Conservation (phyloP, 371 early-diverging fungal species). For the Rhizopus arrhizus region DNA sequence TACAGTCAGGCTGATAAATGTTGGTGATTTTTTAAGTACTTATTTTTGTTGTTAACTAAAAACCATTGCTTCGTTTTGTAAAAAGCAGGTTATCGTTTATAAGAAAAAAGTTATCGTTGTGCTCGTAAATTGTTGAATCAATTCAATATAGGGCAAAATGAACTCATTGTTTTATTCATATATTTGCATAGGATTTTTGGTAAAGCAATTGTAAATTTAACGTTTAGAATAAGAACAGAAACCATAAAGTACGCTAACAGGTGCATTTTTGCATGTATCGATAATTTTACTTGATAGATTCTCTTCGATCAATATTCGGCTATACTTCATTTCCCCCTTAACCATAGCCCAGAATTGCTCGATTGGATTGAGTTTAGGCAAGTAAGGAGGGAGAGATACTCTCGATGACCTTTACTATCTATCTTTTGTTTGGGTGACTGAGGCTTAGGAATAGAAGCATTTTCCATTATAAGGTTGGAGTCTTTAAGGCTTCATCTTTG, state of each 20-base stretch:
- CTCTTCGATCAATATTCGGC: conserved; percentile 19
- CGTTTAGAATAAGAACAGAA: conserved; percentile 14
- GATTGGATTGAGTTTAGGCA: conserved; percentile 15
- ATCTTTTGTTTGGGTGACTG: conserved; percentile 6
- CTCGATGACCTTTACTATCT: conserved; percentile 13
- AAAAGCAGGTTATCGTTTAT: too few relatives aligned
- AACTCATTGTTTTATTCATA: neutral
- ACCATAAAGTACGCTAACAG: conserved; percentile 19
- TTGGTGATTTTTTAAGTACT: too few relatives aligned
- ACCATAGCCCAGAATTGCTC: conserved; percentile 16
- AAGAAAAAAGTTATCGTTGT: too few relatives aligned
- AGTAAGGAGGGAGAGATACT: conserved; percentile 14
- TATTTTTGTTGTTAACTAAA: too few relatives aligned
- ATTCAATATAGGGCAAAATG: too few relatives aligned
- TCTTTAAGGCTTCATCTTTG: conserved; percentile 13
- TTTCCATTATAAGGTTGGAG: conserved; percentile 11
- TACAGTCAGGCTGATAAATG: too few relatives aligned
- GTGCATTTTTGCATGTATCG: conserved; percentile 18
- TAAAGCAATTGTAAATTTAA: conserved; percentile 17
- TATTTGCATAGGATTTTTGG: conserved; percentile 12
- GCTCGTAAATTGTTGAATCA: too few relatives aligned
- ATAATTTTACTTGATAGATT: conserved; percentile 18
- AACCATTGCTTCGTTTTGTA: too few relatives aligned
- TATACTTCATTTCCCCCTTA: conserved; percentile 9
- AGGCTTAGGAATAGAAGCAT: conserved; percentile 13